Conservation (phyloP, 148 eudicot genomes). For the Nepenthes mirabilis region DNA sequence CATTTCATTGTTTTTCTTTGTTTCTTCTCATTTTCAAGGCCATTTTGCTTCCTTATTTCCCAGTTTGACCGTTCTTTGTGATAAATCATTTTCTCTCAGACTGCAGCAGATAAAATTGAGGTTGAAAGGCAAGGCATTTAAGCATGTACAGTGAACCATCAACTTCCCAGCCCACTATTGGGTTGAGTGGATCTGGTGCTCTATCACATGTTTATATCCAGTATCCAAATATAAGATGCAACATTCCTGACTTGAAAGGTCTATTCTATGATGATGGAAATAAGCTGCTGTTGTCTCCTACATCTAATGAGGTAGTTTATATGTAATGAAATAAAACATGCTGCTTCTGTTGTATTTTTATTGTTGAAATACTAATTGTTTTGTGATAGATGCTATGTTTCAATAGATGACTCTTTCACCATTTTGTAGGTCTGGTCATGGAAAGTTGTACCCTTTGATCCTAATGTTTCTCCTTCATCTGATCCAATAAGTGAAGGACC, state of each 20-base stretch:
- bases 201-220: slow-evolving; percentile 81
- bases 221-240: slow-evolving; percentile 73
- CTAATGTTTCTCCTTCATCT: slow-evolving; percentile 37
- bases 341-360: too few relatives aligned
- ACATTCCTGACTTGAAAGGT: slow-evolving; percentile 50
- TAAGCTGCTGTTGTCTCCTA: slow-evolving; percentile 53
- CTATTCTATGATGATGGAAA: slow-evolving; percentile 86
- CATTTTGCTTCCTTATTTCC: neutral
- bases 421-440: slow-evolving; percentile 55
- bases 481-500: slow-evolving; percentile 63
- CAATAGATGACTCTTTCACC: neutral
- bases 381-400: neutral
- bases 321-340: neutral
- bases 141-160: slow-evolving; percentile 60
- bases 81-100: neutral
- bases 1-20: neutral
- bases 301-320: slow-evolving; percentile 55
- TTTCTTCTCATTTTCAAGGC: neutral
- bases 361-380: neutral
- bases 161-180: slow-evolving; percentile 44
- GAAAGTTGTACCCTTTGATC: slow-evolving; percentile 63
- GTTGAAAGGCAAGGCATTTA: slow-evolving; percentile 5
- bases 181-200: slow-evolving; percentile 68
- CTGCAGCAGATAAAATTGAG: slow-evolving; percentile 1
- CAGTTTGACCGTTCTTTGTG: neutral